Percentiles rank a stretch among this genome's conserved stretches.
These are phyloP conservation scores for Talaromyces pinophilus DNA, from an alignment of 2,329 filamentous ascomycete genomes.

Conservation along the genomic window DNA sequence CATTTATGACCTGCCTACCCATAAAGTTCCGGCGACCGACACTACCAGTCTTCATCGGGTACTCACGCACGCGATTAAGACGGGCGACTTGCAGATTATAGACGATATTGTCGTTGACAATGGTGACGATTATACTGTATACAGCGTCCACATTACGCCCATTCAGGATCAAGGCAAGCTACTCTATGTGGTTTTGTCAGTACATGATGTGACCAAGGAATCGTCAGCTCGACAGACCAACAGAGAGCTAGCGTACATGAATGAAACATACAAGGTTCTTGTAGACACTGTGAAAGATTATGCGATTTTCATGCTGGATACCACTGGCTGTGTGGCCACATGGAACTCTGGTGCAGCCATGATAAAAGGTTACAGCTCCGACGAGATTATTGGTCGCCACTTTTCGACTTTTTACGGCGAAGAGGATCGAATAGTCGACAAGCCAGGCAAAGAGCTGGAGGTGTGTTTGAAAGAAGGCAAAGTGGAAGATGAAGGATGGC, in stretches of 20 bases:
- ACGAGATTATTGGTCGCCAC: slow-evolving; percentile 60
- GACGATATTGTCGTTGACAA: slow-evolving; percentile 28
- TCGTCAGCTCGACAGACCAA: slow-evolving; percentile 29
- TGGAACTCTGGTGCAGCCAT: slow-evolving; percentile 61
- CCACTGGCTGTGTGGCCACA: slow-evolving; percentile 56
- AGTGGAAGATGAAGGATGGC: slow-evolving; percentile 62
- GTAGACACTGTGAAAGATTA: slow-evolving; percentile 64
- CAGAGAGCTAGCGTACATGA: slow-evolving; percentile 45
- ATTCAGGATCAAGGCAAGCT: slow-evolving; percentile 45
- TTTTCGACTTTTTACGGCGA: slow-evolving; percentile 60
- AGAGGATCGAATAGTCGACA: slow-evolving; percentile 52
- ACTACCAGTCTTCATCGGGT: slow-evolving; percentile 40
- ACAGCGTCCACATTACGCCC: slow-evolving; percentile 44
- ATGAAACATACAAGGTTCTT: slow-evolving; percentile 62
- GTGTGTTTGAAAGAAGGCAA: slow-evolving; percentile 57
- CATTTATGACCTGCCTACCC: slow-evolving; percentile 44
- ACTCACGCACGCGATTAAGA: slow-evolving; percentile 41
- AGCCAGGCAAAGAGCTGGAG: slow-evolving; percentile 55
- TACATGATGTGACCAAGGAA: slow-evolving; percentile 42
- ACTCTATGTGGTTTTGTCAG: slow-evolving; percentile 48
- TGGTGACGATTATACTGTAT: slow-evolving; percentile 23
- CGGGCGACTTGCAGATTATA: slow-evolving; percentile 38
- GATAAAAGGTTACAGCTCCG: slow-evolving; percentile 57
- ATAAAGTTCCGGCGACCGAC: slow-evolving; percentile 38
- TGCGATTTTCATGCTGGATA: slow-evolving; percentile 64